Evolutionary conservation across 306 rosid species (phyloP).

Genomic region (Canavalia ensiformis): DNA sequence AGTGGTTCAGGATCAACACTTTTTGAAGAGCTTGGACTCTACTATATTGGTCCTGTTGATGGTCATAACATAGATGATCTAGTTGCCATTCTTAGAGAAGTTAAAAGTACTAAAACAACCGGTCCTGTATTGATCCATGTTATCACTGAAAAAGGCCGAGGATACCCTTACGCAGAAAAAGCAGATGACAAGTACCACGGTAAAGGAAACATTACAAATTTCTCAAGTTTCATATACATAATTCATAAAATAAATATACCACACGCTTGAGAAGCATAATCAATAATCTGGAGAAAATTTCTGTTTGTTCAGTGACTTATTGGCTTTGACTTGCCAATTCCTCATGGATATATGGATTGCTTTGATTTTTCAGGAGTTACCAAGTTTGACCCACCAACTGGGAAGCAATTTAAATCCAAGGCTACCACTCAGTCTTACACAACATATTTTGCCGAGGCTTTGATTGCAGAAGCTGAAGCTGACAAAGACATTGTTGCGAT

Average conservation of each 20-base stretch:
- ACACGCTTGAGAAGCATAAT: constrained; percentile 32
- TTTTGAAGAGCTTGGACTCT: constrained; percentile 97
- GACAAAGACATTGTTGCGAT: constrained; percentile 87
- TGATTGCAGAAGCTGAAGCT: constrained; percentile 92
- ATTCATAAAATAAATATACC: constrained; percentile 16
- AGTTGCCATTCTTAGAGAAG: constrained; percentile 85
- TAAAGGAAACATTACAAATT: constrained; percentile 44
- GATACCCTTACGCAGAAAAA: constrained; percentile 95
- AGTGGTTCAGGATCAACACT: constrained; percentile 92
- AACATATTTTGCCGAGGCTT: constrained; percentile 95
- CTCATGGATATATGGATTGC: constrained; percentile 27
- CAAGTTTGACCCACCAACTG: constrained; percentile 92
- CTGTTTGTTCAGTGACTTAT: background rate
- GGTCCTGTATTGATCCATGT: constrained; percentile 96
- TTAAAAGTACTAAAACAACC: constrained; percentile 80
- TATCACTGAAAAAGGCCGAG: constrained; percentile 94
- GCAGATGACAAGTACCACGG: constrained; percentile 97
- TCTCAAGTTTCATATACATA: constrained; percentile 8
- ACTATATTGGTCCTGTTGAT: constrained; percentile 97
- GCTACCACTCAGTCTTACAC: constrained; percentile 85
- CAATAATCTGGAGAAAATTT: background rate
- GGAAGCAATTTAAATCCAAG: constrained; percentile 81
- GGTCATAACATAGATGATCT: constrained; percentile 98
- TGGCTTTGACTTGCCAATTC: constrained; percentile 36
- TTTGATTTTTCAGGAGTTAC: constrained; percentile 76